Evolutionary conservation across 805 yeast genomes (phyloP), one percentile per base, ranked within the genome.

Genomic region (Ogataea ganodermae): DNA sequence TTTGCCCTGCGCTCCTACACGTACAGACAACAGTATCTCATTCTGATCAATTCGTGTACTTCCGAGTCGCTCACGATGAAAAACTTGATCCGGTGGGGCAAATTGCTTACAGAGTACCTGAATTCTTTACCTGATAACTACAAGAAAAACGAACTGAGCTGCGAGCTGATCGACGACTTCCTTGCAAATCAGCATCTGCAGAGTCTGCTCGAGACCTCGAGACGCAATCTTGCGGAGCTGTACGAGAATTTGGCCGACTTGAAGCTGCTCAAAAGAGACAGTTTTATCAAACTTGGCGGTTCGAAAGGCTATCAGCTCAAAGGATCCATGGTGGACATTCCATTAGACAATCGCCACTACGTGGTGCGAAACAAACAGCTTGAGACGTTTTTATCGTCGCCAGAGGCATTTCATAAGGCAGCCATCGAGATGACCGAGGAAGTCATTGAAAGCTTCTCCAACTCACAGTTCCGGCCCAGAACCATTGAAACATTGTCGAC

Each of bases 401-500:
- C 69, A 20, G 65, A 65, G 2, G 22, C 56, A 0, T 81, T 75
- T 55, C 64, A 66, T 44, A 60, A 65, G 7, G 61, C 64, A 9
- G 86, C 80, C 55, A 65, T 83, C 33, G 59, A 62, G 1, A 62
- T 80, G 14, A 87, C 96, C 0, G 80, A 79, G 46, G 65, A 70
- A 0, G 78, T 84, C 0, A 78, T 83, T 14, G 67, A 69, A 14
- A 78, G 78, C 37, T 85, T 78, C 52, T 73, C 77, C 4, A 52
- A 61, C 0, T 76, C 86, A 2, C 70, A 65, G 4, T 65, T 63
- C 13, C 73, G 89, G 47, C 76, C 81, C 13, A 75, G 92, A 52
- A 75, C 89, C 0, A 83, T 86, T 6, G 91, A 87, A 57, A 72
- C 84, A 4, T 70, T 94, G 13, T 82, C 91, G 1, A 79, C 88